A percentile compares a stretch with the other conserved stretches of the same genome.
Evolutionary conservation across 768 basidiomycete species (phyloP).

Genomic region (Suillus cothurnatus): DNA sequence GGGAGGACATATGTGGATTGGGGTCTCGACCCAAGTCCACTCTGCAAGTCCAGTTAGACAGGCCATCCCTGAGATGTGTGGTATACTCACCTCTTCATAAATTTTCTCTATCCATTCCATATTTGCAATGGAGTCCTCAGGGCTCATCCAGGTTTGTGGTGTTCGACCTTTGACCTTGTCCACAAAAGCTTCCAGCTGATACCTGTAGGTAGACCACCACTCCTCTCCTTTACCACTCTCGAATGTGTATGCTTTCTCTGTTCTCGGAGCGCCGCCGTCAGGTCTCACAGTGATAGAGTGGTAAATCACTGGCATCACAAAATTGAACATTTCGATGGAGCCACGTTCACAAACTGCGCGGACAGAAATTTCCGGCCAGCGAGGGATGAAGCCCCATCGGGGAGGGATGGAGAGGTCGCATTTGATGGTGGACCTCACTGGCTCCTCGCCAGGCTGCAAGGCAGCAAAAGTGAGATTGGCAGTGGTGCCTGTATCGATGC

Average conservation of each 20-base stretch:
- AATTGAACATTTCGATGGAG: conserved; percentile 44
- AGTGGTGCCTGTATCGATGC: conserved; percentile 43
- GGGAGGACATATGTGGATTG: conserved; percentile 26
- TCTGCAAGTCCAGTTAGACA: conserved; percentile 21
- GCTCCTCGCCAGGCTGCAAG: conserved; percentile 23
- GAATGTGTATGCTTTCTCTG: conserved; percentile 49
- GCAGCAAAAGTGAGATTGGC: conserved; percentile 42
- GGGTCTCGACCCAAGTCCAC: conserved; percentile 37
- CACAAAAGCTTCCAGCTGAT: conserved; percentile 67
- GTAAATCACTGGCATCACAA: conserved; percentile 45
- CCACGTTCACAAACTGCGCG: conserved; percentile 48
- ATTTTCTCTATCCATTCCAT: conserved; percentile 61
- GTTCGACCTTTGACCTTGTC: conserved; percentile 54
- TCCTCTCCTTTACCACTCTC: conserved; percentile 45
- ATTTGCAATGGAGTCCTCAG: conserved; percentile 55
- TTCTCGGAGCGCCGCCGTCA: conserved; percentile 33
- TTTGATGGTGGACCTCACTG: conserved; percentile 38
- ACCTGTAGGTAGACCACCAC: conserved; percentile 59
- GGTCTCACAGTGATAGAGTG: conserved; percentile 50
- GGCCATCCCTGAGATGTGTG: conserved; percentile 4
- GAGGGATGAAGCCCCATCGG: conserved; percentile 39
- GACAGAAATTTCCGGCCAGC: conserved; percentile 38
- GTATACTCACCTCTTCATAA: conserved; percentile 47
- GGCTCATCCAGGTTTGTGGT: conserved; percentile 55
- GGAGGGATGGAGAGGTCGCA: conserved; percentile 36